Evolutionary conservation across 1,284 basidiomycete species (phyloP).

Genomic region (Cryptococcus floricola): DNA sequence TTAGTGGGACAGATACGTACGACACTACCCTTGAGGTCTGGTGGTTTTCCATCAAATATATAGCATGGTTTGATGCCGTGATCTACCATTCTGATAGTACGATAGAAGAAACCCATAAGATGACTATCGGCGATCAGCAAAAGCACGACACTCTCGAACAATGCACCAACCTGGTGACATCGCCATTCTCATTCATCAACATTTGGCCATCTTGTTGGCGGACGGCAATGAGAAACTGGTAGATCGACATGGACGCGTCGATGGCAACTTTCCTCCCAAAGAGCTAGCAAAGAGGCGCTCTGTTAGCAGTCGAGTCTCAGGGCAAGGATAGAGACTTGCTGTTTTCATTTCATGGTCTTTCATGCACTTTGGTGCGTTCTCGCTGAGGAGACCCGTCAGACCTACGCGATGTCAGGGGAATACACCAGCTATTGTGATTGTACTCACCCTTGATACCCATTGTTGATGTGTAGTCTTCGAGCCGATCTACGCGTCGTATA

Average conservation of each 20-base stretch:
- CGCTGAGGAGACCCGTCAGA: conserved; percentile 79
- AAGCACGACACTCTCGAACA: not conserved
- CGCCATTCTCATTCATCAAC: conserved; percentile 92
- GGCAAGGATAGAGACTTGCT: conserved; percentile 19
- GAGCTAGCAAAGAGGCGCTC: conserved; percentile 47
- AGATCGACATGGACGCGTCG: conserved; percentile 83
- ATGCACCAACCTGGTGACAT: conserved; percentile 70
- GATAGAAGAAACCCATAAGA: conserved; percentile 97
- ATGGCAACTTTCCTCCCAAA: conserved; percentile 98
- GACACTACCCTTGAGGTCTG: conserved; percentile 93
- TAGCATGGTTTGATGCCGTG: conserved; percentile 98
- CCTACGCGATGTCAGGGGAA: conserved; percentile 51
- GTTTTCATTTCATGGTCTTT: conserved; percentile 94
- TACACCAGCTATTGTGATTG: not conserved
- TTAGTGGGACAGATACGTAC: conserved; percentile 56
- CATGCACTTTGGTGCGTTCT: conserved; percentile 84
- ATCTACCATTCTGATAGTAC: conserved; percentile 97
- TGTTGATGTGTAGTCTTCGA: not conserved
- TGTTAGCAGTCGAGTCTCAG: not conserved
- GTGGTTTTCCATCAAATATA: conserved; percentile 98
- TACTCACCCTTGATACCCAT: conserved; percentile 46
- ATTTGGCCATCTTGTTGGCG: conserved; percentile 94
- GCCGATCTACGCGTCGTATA: conserved; percentile 3
- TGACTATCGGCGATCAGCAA: conserved; percentile 57
- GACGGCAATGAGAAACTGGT: conserved; percentile 95